phyloP scores from a whole-genome alignment of 352 stramenopile genomes.

The Phytophthora fragariaefolia region DNA sequence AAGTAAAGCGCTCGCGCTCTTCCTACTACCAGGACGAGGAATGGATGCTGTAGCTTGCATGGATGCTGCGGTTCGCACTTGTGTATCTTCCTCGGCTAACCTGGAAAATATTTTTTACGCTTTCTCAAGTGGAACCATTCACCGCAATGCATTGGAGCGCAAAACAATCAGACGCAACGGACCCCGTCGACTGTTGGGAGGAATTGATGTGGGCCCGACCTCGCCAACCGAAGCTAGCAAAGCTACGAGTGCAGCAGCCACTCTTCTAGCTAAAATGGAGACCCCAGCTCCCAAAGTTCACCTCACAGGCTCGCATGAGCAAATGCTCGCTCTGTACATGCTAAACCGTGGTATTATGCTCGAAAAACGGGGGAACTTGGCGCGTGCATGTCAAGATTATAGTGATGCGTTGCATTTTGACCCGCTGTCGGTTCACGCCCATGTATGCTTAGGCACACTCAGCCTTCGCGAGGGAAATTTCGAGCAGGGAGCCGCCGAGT shows the following conservation, averaged over 20 bases:
- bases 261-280: conserved; percentile 25
- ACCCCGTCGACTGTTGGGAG: conserved; percentile 12
- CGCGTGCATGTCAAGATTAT: conserved; percentile 63
- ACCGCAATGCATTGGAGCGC: conserved; percentile 61
- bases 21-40: conserved; percentile 43
- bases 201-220: not conserved
- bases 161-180: conserved; percentile 48
- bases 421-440: conserved; percentile 53
- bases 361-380: conserved; percentile 56
- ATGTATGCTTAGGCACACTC: conserved; percentile 73
- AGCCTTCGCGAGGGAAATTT: conserved; percentile 50
- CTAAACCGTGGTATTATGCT: conserved; percentile 74
- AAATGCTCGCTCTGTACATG: conserved; percentile 74
- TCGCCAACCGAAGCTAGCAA: not conserved
- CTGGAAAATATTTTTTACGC: conserved; percentile 75
- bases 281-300: conserved; percentile 16
- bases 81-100: conserved; percentile 60
- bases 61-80: conserved; percentile 60
- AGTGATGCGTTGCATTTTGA: conserved; percentile 74
- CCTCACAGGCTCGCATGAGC: conserved; percentile 64
- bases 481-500: conserved; percentile 38
- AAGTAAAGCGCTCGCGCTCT: conserved; percentile 66
- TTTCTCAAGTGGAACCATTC: conserved; percentile 56
- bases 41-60: conserved; percentile 63
- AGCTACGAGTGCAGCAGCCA: conserved; percentile 17